Evolutionary conservation across 345 rosid species (phyloP).

Genomic region (Sonneratia caseolaris): DNA sequence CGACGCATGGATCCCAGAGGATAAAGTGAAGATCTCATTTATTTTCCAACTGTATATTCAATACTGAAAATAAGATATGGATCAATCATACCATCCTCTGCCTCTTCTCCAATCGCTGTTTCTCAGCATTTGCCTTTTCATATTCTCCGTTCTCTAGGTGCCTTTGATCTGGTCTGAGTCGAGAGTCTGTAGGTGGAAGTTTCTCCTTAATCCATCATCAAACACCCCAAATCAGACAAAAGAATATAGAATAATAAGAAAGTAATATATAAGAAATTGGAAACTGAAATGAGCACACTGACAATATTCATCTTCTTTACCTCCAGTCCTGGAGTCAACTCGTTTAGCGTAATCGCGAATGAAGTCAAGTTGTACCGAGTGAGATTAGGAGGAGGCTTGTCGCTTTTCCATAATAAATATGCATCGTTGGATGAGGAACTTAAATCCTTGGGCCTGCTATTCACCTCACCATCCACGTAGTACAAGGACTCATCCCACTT

Average conservation of each 20-base stretch:
- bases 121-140: conserved; percentile 86
- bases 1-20: not conserved
- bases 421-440: conserved; percentile 37
- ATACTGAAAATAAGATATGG: not conserved
- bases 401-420: conserved; percentile 72
- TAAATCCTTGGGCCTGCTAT: conserved; percentile 48
- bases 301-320: conserved; percentile 29
- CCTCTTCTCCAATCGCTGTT: conserved; percentile 79
- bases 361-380: conserved; percentile 92
- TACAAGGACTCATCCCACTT: conserved; percentile 93
- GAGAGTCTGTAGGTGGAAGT: conserved; percentile 94
- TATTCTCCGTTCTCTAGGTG: conserved; percentile 97
- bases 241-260: conserved; percentile 38
- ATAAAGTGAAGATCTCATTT: not conserved
- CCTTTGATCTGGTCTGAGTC: conserved; percentile 94
- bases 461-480: conserved; percentile 44
- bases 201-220: conserved; percentile 81
- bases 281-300: not conserved
- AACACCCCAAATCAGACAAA: conserved; percentile 48
- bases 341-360: conserved; percentile 84
- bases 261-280: conserved; percentile 12
- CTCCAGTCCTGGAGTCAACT: conserved; percentile 86
- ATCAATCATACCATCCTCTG: conserved; percentile 34
- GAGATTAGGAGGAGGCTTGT: conserved; percentile 46
- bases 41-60: not conserved